phyloP scores from a whole-genome alignment of 768 basidiomycete genomes.

The Collybia sordida region DNA sequence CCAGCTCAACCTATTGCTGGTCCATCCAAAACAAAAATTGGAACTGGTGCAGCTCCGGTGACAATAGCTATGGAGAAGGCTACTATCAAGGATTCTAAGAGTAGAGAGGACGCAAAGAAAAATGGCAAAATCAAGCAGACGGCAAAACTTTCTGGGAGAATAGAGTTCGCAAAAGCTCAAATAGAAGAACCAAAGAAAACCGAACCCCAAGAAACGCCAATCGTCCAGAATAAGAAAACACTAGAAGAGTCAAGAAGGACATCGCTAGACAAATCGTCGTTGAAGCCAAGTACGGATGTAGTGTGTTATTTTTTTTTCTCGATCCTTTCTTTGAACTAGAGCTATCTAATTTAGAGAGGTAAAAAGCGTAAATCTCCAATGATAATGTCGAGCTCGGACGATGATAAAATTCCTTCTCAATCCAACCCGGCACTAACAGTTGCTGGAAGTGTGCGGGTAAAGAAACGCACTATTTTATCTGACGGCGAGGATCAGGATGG shows the following conservation, averaged over 20 bases:
- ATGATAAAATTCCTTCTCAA: constrained; percentile 14
- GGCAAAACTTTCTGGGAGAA: constrained; percentile 15
- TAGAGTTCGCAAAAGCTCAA: constrained; percentile 22
- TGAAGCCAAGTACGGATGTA: too few relatives aligned
- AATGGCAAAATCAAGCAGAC: constrained; percentile 15
- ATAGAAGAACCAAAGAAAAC: constrained; percentile 1
- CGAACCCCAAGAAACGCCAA: not conserved
- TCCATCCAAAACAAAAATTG: constrained; percentile 35
- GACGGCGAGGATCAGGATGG: constrained; percentile 61
- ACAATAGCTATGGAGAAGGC: constrained; percentile 13
- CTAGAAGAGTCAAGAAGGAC: constrained; percentile 14
- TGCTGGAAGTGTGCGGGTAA: constrained; percentile 32
- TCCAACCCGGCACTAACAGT: constrained; percentile 1
- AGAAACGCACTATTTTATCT: constrained; percentile 52
- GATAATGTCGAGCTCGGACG: constrained; percentile 25
- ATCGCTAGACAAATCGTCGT: not conserved
- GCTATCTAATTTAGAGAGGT: constrained; percentile 24
- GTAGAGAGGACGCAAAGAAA: constrained; percentile 8
- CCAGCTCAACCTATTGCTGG: constrained; percentile 40
- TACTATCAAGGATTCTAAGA: constrained; percentile 10
- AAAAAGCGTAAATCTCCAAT: constrained; percentile 44
- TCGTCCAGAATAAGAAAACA: constrained; percentile 15
- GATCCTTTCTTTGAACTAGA: constrained; percentile 5
- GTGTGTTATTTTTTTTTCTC: too few relatives aligned
- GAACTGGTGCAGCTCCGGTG: constrained; percentile 5